Evolutionary conservation across 2,329 filamentous ascomycete species (phyloP), one percentile per base, ranked within the genome.

Genomic region (Monilinia polystroma): DNA sequence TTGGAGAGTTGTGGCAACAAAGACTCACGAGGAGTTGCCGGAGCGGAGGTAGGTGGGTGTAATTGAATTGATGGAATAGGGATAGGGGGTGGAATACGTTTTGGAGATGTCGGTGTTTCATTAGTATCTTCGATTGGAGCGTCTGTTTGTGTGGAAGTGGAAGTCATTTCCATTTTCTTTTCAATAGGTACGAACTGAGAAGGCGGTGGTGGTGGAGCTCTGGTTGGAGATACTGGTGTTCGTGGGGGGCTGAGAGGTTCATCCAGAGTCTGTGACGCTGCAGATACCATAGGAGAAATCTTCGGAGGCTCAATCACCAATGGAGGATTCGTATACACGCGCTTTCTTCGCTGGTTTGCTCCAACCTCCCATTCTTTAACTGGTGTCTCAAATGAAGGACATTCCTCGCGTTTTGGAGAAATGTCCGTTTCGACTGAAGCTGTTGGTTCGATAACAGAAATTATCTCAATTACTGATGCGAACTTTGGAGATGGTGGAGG

Each of bases 41-140:
- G 93, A 58, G 90, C 86, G 66, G 92, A 96, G 3, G 84, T 87
- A 0, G 95, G 94, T 43, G 95, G 95, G 72, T 96, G 91, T 63
- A 99, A 92, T 66, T 92, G 90, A 75, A 99, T 99, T 71, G 89
- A 92, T 0, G 73, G 89, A 91, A 97, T 90, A 71, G 81, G 79
- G 66, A 78, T 78, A 12, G 77, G 79, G 70, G 71, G 74, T 55
- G 72, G 68, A 18, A 72, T 66, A 64, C 72, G 69, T 67, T 57
- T 73, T 51, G 72, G 69, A 49, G 73, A 70, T 56, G 67, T 69
- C 23, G 68, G 60, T 52, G 67, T 63, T 29, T 68, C 58, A 56
- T 83, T 82, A 29, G 3, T 29, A 16, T 23, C 35, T 60, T 68
- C 68, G 26, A 64, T 54, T 55, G 67, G 66, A 20, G 69, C 57